A percentile compares a stretch with the other conserved stretches of the same genome.
phyloP scores from a whole-genome alignment of 441 rosid species.

The Syzygium syzygioides region DNA sequence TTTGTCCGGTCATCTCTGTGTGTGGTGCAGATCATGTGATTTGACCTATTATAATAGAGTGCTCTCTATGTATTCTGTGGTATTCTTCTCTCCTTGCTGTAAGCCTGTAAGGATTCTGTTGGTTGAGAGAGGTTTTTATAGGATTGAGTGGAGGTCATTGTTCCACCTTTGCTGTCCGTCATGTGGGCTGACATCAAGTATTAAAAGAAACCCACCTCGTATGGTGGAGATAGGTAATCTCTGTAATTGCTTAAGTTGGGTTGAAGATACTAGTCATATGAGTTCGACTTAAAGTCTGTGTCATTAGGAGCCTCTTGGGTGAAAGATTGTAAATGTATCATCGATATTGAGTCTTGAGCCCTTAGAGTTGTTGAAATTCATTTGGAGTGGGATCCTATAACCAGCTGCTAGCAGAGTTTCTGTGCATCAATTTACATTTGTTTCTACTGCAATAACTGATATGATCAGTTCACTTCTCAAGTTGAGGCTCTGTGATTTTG shows the following conservation, averaged over 20 bases:
- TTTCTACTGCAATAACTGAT: slow-evolving; percentile 2
- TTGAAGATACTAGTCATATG: background rate
- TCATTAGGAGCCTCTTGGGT: background rate
- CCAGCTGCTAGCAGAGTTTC: background rate
- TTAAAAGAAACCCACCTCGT: background rate
- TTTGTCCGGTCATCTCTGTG: background rate
- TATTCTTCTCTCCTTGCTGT: background rate
- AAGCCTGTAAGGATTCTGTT: background rate
- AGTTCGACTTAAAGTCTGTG: background rate
- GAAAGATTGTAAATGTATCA: background rate
- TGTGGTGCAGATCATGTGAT: background rate
- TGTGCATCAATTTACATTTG: background rate
- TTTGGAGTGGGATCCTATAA: background rate
- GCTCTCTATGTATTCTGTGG: background rate
- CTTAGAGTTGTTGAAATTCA: background rate
- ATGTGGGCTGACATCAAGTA: background rate
- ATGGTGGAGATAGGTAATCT: background rate
- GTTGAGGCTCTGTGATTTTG: background rate
- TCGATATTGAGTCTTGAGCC: background rate
- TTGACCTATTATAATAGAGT: background rate
- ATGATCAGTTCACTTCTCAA: background rate
- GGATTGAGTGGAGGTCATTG: background rate
- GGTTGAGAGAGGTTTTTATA: background rate
- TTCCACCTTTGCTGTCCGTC: background rate
- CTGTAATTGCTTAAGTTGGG: background rate